Base-by-base conservation (phyloP, 441 rosid species). In the Eutrema salsugineum region DNA sequence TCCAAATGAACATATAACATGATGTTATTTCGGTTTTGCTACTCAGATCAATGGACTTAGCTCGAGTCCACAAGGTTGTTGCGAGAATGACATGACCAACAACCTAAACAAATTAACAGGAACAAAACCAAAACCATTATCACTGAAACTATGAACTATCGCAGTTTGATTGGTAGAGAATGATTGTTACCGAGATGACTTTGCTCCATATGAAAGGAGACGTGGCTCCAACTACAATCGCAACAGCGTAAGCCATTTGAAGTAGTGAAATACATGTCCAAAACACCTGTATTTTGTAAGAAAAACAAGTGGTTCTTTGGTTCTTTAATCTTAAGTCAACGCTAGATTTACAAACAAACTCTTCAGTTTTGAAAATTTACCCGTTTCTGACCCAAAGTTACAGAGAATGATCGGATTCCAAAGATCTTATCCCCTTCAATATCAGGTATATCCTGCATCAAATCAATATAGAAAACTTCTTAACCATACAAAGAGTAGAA, bases 1-100 rank as follows among this genome's bases (percentile, higher is more conserved):
- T 86, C 99, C 99, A 94, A 78, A 94, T 82, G 78, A 92, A 90
- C 99, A 94, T 94, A 83, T 94, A 94, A 71, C 91, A 90, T 61
- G 98, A 87, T 63, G 97, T 89, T 71, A 94, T 94, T 24, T 94
- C 84, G 28, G 84, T 84, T 81, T 94, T 88, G 85, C 85, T 91
- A 77, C 74, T 86, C 68, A 90, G 75, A 79, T 94, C 91, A 43
- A 88, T 83, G 0, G 97, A 80, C 70, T 87, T 86, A 63, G 98
- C 99, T 38, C 86, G 96, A 65, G 40, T 63, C 97, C 96, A 90
- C 42, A 94, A 70, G 40, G 89, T 46, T 14, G 57, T 68, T 16
- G 88, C 96, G 51, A 94, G 82, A 56, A 88, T 56, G 54, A 63
- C 72, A 83, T 94, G 99, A 66, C 99, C 96, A 59, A 85, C 36